Conservation (phyloP, 345 rosid species). For the Eucalyptus cloeziana region DNA sequence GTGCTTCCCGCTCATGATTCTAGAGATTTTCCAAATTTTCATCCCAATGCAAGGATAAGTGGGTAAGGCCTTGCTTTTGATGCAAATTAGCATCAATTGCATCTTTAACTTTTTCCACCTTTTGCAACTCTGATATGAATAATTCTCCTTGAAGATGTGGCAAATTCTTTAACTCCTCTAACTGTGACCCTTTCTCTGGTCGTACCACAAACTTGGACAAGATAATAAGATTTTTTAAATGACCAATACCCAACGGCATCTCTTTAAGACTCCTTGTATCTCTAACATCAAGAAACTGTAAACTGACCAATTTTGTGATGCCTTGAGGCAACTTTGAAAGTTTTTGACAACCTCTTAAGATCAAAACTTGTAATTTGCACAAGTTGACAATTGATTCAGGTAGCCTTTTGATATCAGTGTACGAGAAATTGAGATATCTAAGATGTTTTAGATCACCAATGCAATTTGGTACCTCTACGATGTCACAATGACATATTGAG, state of each 20-base stretch:
- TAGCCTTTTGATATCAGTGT: not conserved
- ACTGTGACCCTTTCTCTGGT: not conserved
- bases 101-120: not conserved
- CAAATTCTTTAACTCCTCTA: not conserved
- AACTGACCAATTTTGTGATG: not conserved
- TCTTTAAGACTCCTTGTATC: not conserved
- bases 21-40: not conserved
- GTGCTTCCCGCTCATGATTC: not conserved
- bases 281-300: not conserved
- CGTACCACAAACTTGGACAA: not conserved
- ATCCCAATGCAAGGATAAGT: not conserved
- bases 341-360: not conserved
- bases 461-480: not conserved
- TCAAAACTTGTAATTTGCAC: not conserved
- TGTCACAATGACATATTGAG: not conserved
- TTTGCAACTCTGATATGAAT: not conserved
- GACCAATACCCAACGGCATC: fast-evolving
- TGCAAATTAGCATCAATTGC: not conserved
- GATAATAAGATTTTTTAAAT: not conserved
- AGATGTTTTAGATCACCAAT: not conserved
- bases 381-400: not conserved
- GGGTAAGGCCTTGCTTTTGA: not conserved
- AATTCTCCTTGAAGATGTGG: not conserved
- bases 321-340: not conserved
- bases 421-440: not conserved